These are phyloP conservation scores for Trametes punicea DNA, from an alignment of 768 basidiomycete genomes.

Conservation along the genomic window DNA sequence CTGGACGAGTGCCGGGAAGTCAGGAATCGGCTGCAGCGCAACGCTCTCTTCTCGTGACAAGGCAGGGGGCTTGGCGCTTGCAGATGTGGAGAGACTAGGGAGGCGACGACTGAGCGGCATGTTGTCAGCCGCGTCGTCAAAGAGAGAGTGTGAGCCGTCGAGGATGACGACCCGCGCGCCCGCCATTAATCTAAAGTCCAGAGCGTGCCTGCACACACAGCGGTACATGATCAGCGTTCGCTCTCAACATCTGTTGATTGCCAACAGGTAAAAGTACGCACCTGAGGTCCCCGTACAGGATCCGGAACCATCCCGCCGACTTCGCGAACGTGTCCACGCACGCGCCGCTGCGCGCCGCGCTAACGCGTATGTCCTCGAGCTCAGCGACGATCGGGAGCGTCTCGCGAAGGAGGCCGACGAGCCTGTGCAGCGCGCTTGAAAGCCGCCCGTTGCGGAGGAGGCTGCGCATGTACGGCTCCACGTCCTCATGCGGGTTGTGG, in stretches of 20 bases:
- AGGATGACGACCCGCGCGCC: conserved; percentile 63
- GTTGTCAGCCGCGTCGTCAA: conserved; percentile 20
- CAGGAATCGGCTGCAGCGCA: conserved; percentile 57
- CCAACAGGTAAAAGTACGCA: conserved; percentile 29
- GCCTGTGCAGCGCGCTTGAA: conserved; percentile 58
- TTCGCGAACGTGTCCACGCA: conserved; percentile 70
- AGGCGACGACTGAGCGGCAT: neutral
- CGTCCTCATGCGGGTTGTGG: conserved; percentile 76
- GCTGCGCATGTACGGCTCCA: conserved; percentile 70
- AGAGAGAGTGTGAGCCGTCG: conserved; percentile 70
- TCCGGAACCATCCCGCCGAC: conserved; percentile 77
- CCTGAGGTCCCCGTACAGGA: conserved; percentile 69
- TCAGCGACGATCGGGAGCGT: conserved; percentile 77
- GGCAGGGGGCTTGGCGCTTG: neutral
- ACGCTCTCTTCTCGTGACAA: neutral
- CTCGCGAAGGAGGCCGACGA: conserved; percentile 67
- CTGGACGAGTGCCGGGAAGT: conserved; percentile 48
- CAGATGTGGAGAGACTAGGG: neutral
- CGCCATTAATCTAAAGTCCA: conserved; percentile 77
- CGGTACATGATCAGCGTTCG: neutral
- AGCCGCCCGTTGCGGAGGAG: conserved; percentile 68
- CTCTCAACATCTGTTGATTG: neutral
- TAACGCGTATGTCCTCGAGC: conserved; percentile 51
- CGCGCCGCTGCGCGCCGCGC: conserved; percentile 29
- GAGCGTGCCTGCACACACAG: conserved; percentile 51